phyloP scores from a whole-genome alignment of 805 yeast species.

The Metschnikowia drakensbergensis region DNA sequence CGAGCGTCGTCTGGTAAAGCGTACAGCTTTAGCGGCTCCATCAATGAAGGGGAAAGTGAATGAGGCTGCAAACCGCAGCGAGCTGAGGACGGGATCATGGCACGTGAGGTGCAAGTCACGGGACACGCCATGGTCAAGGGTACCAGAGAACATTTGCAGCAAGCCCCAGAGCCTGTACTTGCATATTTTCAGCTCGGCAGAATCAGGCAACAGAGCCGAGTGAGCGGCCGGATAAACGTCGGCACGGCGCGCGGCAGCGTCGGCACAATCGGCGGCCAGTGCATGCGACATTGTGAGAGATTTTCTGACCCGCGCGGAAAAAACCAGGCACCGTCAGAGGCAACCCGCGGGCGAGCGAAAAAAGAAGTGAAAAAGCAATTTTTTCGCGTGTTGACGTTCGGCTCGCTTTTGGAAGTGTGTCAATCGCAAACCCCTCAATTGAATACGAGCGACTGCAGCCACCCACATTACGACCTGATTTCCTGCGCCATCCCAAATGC shows the following conservation, averaged over 20 bases:
- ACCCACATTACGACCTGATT: background rate
- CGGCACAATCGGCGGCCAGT: conserved; percentile 8
- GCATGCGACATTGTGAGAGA: conserved; percentile 16
- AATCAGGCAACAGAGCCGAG: background rate
- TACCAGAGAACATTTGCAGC: background rate
- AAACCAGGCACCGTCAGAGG: background rate
- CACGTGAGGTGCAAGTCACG: too few species aligned
- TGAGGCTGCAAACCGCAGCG: too few species aligned
- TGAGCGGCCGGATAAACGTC: background rate
- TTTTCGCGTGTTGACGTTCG: conserved; percentile 4
- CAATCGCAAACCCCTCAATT: conserved; percentile 3
- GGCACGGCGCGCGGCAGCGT: conserved; percentile 3
- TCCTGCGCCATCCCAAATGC: background rate
- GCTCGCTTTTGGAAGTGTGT: conserved; percentile 6
- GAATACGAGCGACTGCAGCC: conserved; percentile 4
- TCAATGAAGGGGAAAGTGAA: too few species aligned
- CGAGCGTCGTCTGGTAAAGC: too few species aligned
- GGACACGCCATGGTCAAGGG: too few species aligned
- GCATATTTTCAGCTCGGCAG: background rate
- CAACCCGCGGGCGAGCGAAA: background rate
- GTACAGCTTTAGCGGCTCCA: too few species aligned
- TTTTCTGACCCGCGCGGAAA: conserved; percentile 6
- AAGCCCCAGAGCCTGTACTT: background rate
- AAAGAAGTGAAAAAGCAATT: conserved; percentile 1
- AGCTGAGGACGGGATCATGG: too few species aligned